These are phyloP conservation scores for Halophytophthora batemanensis DNA, from an alignment of 352 stramenopile genomes.

Conservation along the genomic window DNA sequence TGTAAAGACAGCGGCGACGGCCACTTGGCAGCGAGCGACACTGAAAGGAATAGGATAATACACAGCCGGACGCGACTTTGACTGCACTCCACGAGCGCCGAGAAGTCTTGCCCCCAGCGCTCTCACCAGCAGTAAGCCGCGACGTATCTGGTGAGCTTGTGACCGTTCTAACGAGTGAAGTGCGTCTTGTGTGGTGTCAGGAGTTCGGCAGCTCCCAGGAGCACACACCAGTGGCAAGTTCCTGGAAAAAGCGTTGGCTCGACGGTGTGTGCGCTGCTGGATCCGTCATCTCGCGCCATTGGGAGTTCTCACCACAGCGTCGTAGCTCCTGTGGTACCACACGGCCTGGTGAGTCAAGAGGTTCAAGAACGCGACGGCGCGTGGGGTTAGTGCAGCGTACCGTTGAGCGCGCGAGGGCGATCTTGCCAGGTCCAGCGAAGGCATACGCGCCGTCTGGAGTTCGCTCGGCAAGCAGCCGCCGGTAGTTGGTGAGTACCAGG, in stretches of 20 bases:
- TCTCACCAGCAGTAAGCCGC: no score
- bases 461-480: conserved; percentile 49
- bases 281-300: conserved; percentile 56
- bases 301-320: conserved; percentile 2
- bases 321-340: conserved; percentile 12
- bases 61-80: conserved; percentile 25
- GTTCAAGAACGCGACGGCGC: background rate
- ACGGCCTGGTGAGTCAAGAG: background rate
- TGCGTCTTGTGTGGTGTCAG: no score
- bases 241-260: conserved; percentile 45
- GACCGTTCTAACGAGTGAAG: no score
- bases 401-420: conserved; percentile 34
- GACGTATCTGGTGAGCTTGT: no score
- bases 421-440: conserved; percentile 44
- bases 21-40: conserved; percentile 24
- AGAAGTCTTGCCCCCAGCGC: no score
- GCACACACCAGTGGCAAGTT: conserved; percentile 34
- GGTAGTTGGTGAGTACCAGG: conserved; percentile 56
- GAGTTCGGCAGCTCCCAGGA: conserved; percentile 27
- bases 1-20: conserved; percentile 23
- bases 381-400: no score
- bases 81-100: no score
- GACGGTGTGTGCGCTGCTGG: conserved; percentile 13
- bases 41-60: conserved; percentile 39
- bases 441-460: conserved; percentile 47